phyloP scores from a whole-genome alignment of 169 alveolate species.

The Plasmodium vivax region DNA sequence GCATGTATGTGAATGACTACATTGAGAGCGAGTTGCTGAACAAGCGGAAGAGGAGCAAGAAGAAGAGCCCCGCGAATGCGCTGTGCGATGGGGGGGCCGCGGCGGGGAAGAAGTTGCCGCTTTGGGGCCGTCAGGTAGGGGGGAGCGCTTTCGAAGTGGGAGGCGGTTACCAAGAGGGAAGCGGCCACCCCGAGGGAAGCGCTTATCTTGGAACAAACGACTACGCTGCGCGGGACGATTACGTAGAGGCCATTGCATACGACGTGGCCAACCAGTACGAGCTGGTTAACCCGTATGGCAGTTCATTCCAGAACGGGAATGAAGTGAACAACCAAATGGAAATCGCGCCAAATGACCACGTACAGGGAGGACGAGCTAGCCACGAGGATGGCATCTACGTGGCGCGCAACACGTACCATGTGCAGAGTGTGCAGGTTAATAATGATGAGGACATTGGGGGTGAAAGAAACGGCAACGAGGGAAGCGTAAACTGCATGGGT shows the following conservation, averaged over 20 bases:
- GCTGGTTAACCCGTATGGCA: not conserved
- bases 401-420: not conserved
- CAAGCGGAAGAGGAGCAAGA: constrained; percentile 4
- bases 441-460: not conserved
- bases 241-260: not conserved
- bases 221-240: not conserved
- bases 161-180: not conserved
- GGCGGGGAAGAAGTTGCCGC: not conserved
- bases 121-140: not conserved
- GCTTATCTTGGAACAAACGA: not conserved
- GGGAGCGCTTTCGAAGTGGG: too few relatives aligned
- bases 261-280: not conserved
- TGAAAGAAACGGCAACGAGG: not conserved
- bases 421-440: not conserved
- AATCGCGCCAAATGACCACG: not conserved
- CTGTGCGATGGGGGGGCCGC: not conserved
- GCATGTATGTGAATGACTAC: constrained; percentile 59
- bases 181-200: not conserved
- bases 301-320: not conserved
- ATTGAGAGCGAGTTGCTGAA: constrained; percentile 26
- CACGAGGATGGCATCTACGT: not conserved
- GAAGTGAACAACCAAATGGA: not conserved
- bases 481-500: not conserved
- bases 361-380: not conserved
- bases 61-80: not conserved